These are phyloP conservation scores for Cyberlindnera bimundalis DNA, from an alignment of 805 yeast species.

Conservation along the genomic window DNA sequence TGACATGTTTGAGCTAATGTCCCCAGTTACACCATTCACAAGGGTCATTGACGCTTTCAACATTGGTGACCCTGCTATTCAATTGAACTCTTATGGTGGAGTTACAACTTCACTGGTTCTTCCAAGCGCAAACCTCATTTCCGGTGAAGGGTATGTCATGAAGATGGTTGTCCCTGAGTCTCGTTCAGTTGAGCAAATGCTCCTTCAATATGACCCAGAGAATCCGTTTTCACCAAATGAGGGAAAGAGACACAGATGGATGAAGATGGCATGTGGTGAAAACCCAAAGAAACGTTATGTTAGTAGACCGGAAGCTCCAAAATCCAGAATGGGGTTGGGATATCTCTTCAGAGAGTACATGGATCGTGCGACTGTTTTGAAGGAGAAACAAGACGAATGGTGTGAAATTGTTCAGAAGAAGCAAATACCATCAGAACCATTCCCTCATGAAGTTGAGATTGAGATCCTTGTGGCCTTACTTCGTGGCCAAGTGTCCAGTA, in stretches of 20 bases:
- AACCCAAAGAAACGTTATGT: constrained; percentile 10
- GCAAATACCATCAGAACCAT: constrained; percentile 1
- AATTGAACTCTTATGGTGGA: constrained; percentile 8
- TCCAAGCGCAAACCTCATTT: constrained; percentile 11
- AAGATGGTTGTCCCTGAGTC: constrained; percentile 11
- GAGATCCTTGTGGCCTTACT: constrained; percentile 10
- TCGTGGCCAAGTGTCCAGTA: constrained; percentile 9
- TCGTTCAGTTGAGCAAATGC: constrained; percentile 11
- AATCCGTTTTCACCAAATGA: constrained; percentile 2
- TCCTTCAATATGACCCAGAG: constrained; percentile 6
- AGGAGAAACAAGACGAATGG: constrained; percentile 10
- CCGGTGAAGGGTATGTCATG: constrained; percentile 8
- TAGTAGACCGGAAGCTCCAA: constrained; percentile 11
- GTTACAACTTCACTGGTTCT: constrained; percentile 8
- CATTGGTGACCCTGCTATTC: constrained; percentile 13
- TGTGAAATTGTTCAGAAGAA: constrained; percentile 4
- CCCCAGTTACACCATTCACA: constrained; percentile 10
- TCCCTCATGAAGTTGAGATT: constrained; percentile 9
- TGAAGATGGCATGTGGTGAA: constrained; percentile 14
- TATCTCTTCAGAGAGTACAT: constrained; percentile 11
- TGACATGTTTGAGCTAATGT: constrained; percentile 13
- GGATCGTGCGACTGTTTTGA: constrained; percentile 10
- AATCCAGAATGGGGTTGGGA: constrained; percentile 11
- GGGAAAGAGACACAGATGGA: constrained; percentile 10
- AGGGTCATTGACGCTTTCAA: constrained; percentile 13